These are phyloP conservation scores for Ganoderma sinense DNA, from an alignment of 1,284 basidiomycete genomes.

Conservation along the genomic window DNA sequence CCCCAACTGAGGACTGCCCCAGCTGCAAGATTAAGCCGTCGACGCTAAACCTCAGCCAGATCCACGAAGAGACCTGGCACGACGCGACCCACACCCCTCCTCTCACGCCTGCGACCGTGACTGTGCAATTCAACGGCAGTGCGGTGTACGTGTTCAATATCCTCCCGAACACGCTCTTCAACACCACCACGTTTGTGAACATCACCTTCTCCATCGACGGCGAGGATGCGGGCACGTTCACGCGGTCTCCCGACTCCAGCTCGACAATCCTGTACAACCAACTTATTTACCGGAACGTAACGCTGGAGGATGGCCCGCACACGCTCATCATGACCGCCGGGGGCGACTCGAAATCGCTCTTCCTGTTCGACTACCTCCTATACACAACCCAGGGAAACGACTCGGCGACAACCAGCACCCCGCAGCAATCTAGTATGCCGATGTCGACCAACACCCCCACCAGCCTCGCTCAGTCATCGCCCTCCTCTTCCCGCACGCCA, in stretches of 20 bases:
- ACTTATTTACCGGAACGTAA: slow-evolving; percentile 30
- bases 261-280: background rate
- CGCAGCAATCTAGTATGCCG: background rate
- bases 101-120: background rate
- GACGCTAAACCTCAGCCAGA: background rate
- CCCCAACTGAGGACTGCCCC: background rate
- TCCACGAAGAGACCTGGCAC: background rate
- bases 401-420: background rate
- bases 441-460: background rate
- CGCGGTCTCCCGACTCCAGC: background rate
- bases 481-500: background rate
- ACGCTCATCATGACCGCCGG: slow-evolving; percentile 20
- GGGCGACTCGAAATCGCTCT: slow-evolving; percentile 16
- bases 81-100: background rate
- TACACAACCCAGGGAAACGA: slow-evolving; percentile 19
- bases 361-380: slow-evolving; percentile 32
- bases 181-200: background rate
- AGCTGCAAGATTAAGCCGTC: background rate
- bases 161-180: background rate
- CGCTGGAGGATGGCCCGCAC: slow-evolving; percentile 29
- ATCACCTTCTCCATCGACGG: background rate
- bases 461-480: background rate
- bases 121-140: background rate
- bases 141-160: background rate
- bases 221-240: background rate